A percentile compares a stretch with the other conserved stretches of the same genome.
Conservation (phyloP, 208 protist species). For the Trypanosoma brucei region DNA sequence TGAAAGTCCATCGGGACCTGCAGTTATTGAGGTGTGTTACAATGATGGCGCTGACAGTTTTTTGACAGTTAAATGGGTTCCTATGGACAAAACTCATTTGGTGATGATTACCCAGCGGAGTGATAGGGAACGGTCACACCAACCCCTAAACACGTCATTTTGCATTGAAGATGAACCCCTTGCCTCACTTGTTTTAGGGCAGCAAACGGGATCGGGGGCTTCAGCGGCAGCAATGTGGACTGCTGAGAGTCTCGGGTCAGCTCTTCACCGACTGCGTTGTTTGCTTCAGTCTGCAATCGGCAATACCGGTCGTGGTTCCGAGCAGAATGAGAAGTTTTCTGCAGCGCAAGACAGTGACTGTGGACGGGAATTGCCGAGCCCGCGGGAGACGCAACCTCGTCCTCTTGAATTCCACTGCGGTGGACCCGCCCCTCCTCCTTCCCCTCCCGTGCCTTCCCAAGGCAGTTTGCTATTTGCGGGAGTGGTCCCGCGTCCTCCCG, state of each 20-base stretch:
- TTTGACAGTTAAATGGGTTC: constrained; percentile 23
- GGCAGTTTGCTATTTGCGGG: constrained; percentile 28
- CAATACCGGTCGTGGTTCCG: no score
- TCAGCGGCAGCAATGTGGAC: constrained; percentile 1
- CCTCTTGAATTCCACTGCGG: background rate
- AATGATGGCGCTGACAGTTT: background rate
- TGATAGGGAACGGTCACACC: background rate
- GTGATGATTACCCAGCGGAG: constrained; percentile 13
- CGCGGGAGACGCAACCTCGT: no score
- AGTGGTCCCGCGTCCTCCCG: constrained; percentile 39
- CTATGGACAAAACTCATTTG: constrained; percentile 15
- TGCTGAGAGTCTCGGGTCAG: background rate
- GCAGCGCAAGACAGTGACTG: no score
- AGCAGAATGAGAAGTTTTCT: no score
- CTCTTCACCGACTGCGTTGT: background rate
- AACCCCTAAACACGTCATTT: constrained; percentile 9
- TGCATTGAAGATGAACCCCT: constrained; percentile 17
- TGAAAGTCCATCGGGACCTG: background rate
- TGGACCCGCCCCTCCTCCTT: background rate
- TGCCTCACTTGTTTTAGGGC: constrained; percentile 1
- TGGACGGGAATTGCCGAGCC: no score
- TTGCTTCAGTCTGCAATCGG: no score
- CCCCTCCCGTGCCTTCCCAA: background rate
- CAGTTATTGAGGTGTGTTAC: constrained; percentile 15
- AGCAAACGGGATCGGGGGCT: background rate